phyloP scores from a whole-genome alignment of 352 stramenopile species.

The Phytophthora ohioensis region DNA sequence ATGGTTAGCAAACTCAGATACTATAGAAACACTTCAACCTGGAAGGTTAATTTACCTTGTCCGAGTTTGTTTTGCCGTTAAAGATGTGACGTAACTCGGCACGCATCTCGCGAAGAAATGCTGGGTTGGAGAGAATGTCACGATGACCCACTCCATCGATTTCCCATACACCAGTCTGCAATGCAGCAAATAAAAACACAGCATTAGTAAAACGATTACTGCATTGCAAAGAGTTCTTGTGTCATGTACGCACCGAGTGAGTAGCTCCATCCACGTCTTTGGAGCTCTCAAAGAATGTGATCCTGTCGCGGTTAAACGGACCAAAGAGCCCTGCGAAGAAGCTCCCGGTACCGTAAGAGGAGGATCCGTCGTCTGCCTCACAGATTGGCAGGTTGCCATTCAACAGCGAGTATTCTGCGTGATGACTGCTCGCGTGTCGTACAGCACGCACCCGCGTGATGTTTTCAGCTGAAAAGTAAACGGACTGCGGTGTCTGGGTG shows the following conservation, averaged over 20 bases:
- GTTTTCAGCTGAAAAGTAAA: constrained; percentile 73
- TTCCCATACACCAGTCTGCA: constrained; percentile 84
- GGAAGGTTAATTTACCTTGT: constrained; percentile 54
- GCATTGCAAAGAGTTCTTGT: not conserved
- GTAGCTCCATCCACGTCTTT: constrained; percentile 35
- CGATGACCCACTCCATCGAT: constrained; percentile 76
- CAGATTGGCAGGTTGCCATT: constrained; percentile 54
- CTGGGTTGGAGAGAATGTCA: constrained; percentile 75
- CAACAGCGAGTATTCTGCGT: constrained; percentile 68
- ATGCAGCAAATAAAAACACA: constrained; percentile 3
- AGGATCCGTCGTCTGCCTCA: constrained; percentile 23
- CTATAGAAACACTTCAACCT: not conserved
- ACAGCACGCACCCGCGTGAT: constrained; percentile 61
- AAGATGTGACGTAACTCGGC: constrained; percentile 79
- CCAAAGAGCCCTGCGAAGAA: constrained; percentile 81
- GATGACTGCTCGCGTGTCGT: constrained; percentile 53
- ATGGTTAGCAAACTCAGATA: not conserved
- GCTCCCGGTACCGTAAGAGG: constrained; percentile 28
- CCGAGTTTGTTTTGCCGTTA: constrained; percentile 51
- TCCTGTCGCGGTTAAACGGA: constrained; percentile 53
- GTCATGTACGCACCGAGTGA: constrained; percentile 41
- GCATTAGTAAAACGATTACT: not conserved
- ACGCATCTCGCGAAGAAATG: constrained; percentile 80
- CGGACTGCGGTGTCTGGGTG: constrained; percentile 75
- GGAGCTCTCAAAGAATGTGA: constrained; percentile 82